phyloP scores from a whole-genome alignment of 208 protist genomes.

The Crithidia bombi region DNA sequence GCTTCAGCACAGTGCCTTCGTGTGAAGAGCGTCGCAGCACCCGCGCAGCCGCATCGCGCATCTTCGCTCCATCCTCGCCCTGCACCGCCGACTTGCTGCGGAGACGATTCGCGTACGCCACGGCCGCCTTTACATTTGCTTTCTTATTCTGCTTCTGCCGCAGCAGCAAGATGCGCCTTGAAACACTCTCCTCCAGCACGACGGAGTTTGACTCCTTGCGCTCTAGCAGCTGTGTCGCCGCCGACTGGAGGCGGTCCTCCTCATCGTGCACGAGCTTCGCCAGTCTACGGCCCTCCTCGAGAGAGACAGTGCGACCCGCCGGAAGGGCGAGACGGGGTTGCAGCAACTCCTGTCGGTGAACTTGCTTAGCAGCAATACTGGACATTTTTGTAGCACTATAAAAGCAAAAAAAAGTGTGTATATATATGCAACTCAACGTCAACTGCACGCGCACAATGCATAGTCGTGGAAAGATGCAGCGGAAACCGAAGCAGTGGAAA shows the following conservation, averaged over 20 bases:
- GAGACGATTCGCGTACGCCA: conserved; percentile 61
- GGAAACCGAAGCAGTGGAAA: too few relatives aligned
- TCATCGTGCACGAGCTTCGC: conserved; percentile 69
- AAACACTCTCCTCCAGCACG: conserved; percentile 72
- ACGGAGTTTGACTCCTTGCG: conserved; percentile 40
- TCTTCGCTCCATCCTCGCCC: conserved; percentile 36
- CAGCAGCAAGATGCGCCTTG: conserved; percentile 70
- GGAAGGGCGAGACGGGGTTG: conserved; percentile 76
- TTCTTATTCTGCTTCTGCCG: conserved; percentile 68
- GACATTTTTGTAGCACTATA: conserved; percentile 16
- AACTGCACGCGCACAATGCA: too few relatives aligned
- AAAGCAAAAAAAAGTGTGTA: conserved; percentile 7
- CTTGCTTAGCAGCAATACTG: conserved; percentile 56
- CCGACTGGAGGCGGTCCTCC: conserved; percentile 59
- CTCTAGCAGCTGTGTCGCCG: conserved; percentile 46
- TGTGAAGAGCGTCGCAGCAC: conserved; percentile 46
- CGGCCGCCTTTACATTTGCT: conserved; percentile 71
- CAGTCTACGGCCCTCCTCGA: conserved; percentile 75
- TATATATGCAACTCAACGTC: too few relatives aligned
- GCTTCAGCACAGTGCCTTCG: conserved; percentile 28
- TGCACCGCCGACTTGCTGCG: conserved; percentile 34
- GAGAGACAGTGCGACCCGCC: conserved; percentile 70
- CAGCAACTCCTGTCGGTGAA: conserved; percentile 71
- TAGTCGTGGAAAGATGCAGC: conserved; percentile 4
- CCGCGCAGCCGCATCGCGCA: conserved; percentile 44